These are phyloP conservation scores for Schrenkiella parvula DNA, from an alignment of 345 rosid genomes.

Conservation along the genomic window DNA sequence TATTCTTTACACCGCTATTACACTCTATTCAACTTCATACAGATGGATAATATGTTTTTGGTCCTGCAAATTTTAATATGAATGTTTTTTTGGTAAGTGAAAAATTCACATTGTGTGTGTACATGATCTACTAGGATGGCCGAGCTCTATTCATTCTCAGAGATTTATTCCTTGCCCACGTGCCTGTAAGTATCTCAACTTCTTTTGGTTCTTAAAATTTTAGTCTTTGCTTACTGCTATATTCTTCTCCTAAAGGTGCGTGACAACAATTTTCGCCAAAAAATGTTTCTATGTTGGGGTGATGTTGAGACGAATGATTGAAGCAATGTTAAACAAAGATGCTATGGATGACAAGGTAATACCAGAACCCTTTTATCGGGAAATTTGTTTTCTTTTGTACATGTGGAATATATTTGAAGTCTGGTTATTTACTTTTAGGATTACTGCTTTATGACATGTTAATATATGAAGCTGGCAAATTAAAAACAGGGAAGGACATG, in stretches of 20 bases:
- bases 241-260: slow-evolving; percentile 45
- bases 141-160: slow-evolving; percentile 58
- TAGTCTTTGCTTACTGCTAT: slow-evolving; percentile 14
- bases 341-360: slow-evolving; percentile 97
- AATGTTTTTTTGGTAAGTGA: not conserved
- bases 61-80: not conserved
- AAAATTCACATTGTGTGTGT: not conserved
- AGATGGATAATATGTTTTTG: slow-evolving; percentile 11
- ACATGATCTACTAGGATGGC: slow-evolving; percentile 49
- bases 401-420: not conserved
- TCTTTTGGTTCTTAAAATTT: slow-evolving; percentile 5
- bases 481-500: not conserved
- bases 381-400: not conserved
- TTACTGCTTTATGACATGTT: slow-evolving; percentile 1
- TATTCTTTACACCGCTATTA: not conserved
- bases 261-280: slow-evolving; percentile 66
- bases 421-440: slow-evolving; percentile 1
- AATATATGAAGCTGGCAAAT: not conserved
- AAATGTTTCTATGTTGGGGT: slow-evolving; percentile 94
- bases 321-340: slow-evolving; percentile 90
- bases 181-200: slow-evolving; percentile 55
- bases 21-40: not conserved
- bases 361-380: slow-evolving; percentile 2
- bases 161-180: slow-evolving; percentile 84
- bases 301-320: slow-evolving; percentile 93